Conservation (phyloP, 176 grass and related monocot species). For the Eleusine indica region DNA sequence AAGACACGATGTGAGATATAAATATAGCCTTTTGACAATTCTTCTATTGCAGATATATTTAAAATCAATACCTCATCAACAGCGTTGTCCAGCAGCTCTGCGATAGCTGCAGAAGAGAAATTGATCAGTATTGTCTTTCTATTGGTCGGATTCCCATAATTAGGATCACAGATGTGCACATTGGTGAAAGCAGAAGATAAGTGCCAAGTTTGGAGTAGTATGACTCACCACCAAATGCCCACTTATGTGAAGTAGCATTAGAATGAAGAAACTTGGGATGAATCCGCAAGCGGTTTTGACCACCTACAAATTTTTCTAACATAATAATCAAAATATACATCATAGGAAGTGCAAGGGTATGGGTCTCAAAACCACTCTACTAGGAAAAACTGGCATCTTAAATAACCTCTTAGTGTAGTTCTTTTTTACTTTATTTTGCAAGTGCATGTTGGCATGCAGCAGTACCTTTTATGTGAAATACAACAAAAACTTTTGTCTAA, state of each 20-base stretch:
- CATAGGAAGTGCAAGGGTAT: not conserved
- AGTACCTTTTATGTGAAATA: constrained; percentile 14
- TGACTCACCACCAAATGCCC: constrained; percentile 66
- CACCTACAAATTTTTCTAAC: constrained; percentile 38
- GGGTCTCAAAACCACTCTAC: not conserved
- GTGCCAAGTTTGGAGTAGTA: not conserved
- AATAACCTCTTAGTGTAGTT: not conserved
- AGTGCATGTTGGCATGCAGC: constrained; percentile 18
- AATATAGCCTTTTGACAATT: not conserved
- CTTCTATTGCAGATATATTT: constrained; percentile 29
- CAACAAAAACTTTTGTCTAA: not conserved
- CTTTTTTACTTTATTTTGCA: constrained; percentile 6
- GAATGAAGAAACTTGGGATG: constrained; percentile 79
- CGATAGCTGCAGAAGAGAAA: constrained; percentile 56
- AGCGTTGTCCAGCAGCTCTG: constrained; percentile 67
- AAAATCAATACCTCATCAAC: constrained; percentile 63
- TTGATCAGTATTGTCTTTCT: constrained; percentile 12
- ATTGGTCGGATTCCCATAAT: constrained; percentile 4
- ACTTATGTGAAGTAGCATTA: constrained; percentile 75
- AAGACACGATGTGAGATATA: not conserved
- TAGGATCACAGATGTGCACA: not conserved
- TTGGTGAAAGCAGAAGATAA: constrained; percentile 29
- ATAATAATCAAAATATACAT: constrained; percentile 24
- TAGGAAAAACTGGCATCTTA: constrained; percentile 6
- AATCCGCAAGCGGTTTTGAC: constrained; percentile 51